These are phyloP conservation scores for Pleurozium schreberi DNA, from an alignment of 225 moss, liverwort and hornwort species.

Conservation along the genomic window DNA sequence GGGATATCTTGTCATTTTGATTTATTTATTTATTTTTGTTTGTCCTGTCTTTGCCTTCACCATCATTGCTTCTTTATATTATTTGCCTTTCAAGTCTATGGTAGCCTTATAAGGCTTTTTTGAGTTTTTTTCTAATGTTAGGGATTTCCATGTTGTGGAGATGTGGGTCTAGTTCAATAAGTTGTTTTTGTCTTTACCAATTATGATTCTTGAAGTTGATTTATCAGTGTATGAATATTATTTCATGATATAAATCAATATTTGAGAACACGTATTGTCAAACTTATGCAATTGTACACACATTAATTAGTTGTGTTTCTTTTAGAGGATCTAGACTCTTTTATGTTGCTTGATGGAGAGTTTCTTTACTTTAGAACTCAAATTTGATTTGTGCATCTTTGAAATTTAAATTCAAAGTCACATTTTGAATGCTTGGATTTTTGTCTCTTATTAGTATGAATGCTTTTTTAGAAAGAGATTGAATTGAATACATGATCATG, in stretches of 20 bases:
- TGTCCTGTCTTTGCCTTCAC: background rate
- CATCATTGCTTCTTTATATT: background rate
- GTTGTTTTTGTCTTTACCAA: background rate
- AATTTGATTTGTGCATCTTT: background rate
- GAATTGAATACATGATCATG: background rate
- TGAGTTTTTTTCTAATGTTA: fast-evolving
- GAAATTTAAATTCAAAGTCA: background rate
- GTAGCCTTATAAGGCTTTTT: background rate
- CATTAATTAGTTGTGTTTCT: background rate
- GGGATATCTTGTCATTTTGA: background rate
- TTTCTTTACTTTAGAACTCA: fast-evolving
- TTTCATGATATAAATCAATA: background rate
- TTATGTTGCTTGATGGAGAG: background rate
- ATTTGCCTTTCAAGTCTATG: fast-evolving
- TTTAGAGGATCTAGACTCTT: background rate
- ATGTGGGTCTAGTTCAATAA: background rate
- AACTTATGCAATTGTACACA: background rate
- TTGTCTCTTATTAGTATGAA: background rate
- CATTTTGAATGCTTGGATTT: background rate
- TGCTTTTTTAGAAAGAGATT: background rate
- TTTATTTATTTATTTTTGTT: background rate
- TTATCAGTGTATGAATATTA: background rate
- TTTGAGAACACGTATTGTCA: background rate
- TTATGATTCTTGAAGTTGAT: background rate
- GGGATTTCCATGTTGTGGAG: background rate